Percentiles rank a stretch among this genome's conserved stretches.
Conservation (phyloP, 768 basidiomycete genomes). For the Mrakia hoshinonis region DNA sequence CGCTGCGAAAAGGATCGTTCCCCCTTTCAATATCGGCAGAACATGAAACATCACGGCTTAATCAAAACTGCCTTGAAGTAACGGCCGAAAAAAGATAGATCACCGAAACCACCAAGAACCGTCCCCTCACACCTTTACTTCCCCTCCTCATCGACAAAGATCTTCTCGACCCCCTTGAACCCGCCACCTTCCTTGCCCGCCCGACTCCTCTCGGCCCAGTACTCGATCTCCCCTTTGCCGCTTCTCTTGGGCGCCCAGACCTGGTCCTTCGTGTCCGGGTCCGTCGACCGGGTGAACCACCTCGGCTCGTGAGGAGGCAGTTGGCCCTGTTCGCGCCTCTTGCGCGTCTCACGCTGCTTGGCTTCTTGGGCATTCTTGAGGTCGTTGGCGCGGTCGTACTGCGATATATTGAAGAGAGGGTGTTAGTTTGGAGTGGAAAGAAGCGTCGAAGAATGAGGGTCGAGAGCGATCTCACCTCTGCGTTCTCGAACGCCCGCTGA, state of each 20-base stretch:
- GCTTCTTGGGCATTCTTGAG: slow-evolving; percentile 53
- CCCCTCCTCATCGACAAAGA: slow-evolving; percentile 3
- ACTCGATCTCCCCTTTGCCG: slow-evolving; percentile 53
- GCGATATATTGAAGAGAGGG: neutral
- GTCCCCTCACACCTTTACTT: neutral
- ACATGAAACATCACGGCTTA: no score
- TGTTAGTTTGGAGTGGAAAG: neutral
- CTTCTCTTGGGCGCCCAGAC: slow-evolving; percentile 67
- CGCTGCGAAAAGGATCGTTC: no score
- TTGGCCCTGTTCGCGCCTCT: slow-evolving; percentile 59
- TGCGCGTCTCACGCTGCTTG: slow-evolving; percentile 63
- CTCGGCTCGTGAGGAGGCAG: slow-evolving; percentile 60
- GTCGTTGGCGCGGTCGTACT: slow-evolving; percentile 25
- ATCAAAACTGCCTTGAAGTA: no score
- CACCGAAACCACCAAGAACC: neutral
- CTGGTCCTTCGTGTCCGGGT: slow-evolving; percentile 79
- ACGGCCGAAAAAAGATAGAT: no score
- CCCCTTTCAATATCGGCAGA: no score
- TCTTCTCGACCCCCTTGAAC: slow-evolving; percentile 54
- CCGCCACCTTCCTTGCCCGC: slow-evolving; percentile 38
- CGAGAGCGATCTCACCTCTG: slow-evolving; percentile 50
- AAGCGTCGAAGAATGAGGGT: neutral
- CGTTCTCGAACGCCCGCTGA: slow-evolving; percentile 89
- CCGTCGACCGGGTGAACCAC: slow-evolving; percentile 77
- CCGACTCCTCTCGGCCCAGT: slow-evolving; percentile 70